phyloP scores from a whole-genome alignment of 257 asterid species.

The Nyctanthes arbortristis region DNA sequence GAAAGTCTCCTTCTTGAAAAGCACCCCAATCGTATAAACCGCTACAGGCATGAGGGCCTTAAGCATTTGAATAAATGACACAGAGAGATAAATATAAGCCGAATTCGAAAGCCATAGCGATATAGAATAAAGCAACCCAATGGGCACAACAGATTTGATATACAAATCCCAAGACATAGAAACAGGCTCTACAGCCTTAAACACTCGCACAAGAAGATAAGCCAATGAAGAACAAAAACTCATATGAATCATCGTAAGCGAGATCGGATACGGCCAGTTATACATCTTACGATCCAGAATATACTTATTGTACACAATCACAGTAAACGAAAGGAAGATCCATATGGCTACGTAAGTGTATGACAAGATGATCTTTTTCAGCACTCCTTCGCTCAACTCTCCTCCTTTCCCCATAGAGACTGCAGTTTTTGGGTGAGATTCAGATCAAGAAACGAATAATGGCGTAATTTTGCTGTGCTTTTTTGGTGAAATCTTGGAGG shows the following conservation, averaged over 20 bases:
- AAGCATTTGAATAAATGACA: slow-evolving; percentile 18
- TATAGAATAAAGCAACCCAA: slow-evolving; percentile 9
- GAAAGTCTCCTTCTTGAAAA: slow-evolving; percentile 6
- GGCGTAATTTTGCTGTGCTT: background rate
- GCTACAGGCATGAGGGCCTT: slow-evolving; percentile 21
- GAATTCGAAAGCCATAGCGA: slow-evolving; percentile 18
- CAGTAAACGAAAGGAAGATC: slow-evolving; percentile 1
- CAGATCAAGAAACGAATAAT: background rate
- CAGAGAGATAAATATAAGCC: slow-evolving; percentile 9
- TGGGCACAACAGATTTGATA: slow-evolving; percentile 14
- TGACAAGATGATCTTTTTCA: slow-evolving; percentile 9
- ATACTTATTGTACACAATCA: slow-evolving; percentile 2
- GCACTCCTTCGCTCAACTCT: slow-evolving; percentile 7
- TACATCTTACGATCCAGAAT: slow-evolving; percentile 14
- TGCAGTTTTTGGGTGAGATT: background rate
- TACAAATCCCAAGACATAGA: slow-evolving; percentile 12
- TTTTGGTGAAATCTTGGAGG: background rate
- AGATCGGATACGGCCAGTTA: slow-evolving; percentile 16
- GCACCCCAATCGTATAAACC: slow-evolving; percentile 11
- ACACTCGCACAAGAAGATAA: slow-evolving; percentile 6
- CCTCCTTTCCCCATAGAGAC: slow-evolving; percentile 15
- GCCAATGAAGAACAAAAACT: slow-evolving; percentile 11
- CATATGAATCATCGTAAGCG: slow-evolving; percentile 15
- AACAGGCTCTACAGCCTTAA: slow-evolving; percentile 17
- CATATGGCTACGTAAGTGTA: slow-evolving; percentile 8